Percentiles rank a stretch among this genome's conserved stretches.
phyloP scores from a whole-genome alignment of 2,329 filamentous ascomycete species.

The Xylariales sp. region DNA sequence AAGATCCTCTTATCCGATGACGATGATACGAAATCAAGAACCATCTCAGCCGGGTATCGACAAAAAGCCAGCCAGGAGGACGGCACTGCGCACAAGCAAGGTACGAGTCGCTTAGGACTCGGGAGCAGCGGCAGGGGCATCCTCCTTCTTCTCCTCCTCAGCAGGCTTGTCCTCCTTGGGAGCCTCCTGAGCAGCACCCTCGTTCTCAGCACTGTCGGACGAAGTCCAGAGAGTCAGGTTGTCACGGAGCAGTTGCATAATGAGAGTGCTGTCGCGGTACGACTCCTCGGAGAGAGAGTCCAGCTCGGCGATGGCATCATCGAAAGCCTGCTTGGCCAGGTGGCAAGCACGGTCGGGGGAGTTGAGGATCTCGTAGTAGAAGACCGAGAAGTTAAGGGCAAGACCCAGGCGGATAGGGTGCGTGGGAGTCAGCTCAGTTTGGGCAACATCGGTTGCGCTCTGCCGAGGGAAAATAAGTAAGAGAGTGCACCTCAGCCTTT shows the following conservation, averaged over 20 bases:
- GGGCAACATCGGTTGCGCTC: slow-evolving; percentile 97
- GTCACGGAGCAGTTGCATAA: slow-evolving; percentile 98
- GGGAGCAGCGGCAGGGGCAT: slow-evolving; percentile 45
- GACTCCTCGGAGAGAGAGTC: slow-evolving; percentile 97
- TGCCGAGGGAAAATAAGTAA: slow-evolving; percentile 30
- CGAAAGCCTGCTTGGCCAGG: slow-evolving; percentile 97
- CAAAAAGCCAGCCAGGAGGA: slow-evolving; percentile 10
- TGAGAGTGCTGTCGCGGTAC: slow-evolving; percentile 97
- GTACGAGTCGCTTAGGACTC: slow-evolving; percentile 44
- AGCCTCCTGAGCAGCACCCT: slow-evolving; percentile 54
- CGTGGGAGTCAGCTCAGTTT: slow-evolving; percentile 94
- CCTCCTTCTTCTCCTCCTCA: slow-evolving; percentile 53
- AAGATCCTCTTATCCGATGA: slow-evolving; percentile 23
- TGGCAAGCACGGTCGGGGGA: slow-evolving; percentile 96
- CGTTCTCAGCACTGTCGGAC: slow-evolving; percentile 78
- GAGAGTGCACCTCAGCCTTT: background rate
- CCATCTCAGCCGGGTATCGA: slow-evolving; percentile 26
- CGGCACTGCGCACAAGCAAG: background rate
- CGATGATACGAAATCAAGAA: no score
- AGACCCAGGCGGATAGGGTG: slow-evolving; percentile 98
- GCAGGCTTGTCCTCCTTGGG: slow-evolving; percentile 54
- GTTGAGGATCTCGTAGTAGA: slow-evolving; percentile 99
- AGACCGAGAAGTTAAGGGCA: slow-evolving; percentile 98
- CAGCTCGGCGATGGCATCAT: slow-evolving; percentile 97
- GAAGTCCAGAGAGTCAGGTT: slow-evolving; percentile 98